These are phyloP conservation scores for Hirschfeldia incana DNA, from an alignment of 345 rosid species.

Conservation along the genomic window DNA sequence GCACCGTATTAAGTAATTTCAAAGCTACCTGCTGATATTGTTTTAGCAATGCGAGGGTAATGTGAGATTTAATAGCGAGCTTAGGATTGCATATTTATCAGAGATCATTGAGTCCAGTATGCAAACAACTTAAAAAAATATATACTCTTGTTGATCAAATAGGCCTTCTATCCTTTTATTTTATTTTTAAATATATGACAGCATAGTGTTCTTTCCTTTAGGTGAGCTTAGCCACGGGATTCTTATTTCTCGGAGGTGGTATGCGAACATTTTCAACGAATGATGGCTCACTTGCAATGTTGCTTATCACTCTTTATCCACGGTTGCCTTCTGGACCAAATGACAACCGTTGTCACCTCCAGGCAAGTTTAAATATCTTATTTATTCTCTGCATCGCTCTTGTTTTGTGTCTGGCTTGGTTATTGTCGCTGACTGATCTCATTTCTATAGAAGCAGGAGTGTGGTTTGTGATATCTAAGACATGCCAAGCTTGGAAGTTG, in stretches of 20 bases:
- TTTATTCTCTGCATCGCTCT: background rate
- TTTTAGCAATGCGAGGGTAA: constrained; percentile 2
- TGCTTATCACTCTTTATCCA: constrained; percentile 88
- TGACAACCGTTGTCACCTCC: constrained; percentile 99
- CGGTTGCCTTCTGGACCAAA: constrained; percentile 94
- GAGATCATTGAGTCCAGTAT: constrained; percentile 6
- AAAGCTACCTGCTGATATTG: background rate
- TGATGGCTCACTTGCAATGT: constrained; percentile 79
- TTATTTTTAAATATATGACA: constrained; percentile 14
- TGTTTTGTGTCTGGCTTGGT: background rate
- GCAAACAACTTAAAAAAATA: background rate
- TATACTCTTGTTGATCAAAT: background rate
- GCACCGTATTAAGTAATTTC: constrained; percentile 16
- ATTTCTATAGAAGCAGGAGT: background rate
- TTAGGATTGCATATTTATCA: constrained; percentile 2
- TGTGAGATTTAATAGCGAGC: constrained; percentile 9
- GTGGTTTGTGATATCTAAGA: constrained; percentile 9
- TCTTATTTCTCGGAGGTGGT: constrained; percentile 98
- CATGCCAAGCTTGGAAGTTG: constrained; percentile 25
- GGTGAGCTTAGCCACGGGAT: constrained; percentile 95
- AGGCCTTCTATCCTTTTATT: background rate
- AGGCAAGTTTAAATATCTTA: constrained; percentile 50
- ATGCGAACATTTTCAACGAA: constrained; percentile 84
- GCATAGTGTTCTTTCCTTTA: constrained; percentile 37
- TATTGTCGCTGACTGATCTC: background rate